These are phyloP conservation scores for Dioscorea alata DNA, from an alignment of 106 monocot species.

Conservation along the genomic window DNA sequence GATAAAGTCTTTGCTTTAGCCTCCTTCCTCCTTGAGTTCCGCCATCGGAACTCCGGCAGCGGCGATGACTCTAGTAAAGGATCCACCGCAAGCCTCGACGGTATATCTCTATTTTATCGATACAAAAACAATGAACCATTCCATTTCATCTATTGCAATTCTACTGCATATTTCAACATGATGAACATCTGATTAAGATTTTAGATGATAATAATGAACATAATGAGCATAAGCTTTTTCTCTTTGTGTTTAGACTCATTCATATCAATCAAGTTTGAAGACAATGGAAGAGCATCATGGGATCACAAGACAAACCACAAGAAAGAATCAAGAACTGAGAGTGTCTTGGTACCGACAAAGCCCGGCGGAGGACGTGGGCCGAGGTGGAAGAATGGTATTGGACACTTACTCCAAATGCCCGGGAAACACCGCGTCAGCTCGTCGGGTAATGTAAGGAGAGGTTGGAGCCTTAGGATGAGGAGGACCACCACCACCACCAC, in stretches of 20 bases:
- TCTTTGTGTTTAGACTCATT: conserved; percentile 38
- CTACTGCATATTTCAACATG: no score
- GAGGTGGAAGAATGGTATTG: conserved; percentile 51
- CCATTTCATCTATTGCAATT: no score
- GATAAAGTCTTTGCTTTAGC: conserved; percentile 53
- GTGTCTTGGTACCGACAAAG: conserved; percentile 31
- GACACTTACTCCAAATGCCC: conserved; percentile 43
- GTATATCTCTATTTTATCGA: conserved; percentile 12
- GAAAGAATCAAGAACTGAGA: neutral
- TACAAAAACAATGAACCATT: no score
- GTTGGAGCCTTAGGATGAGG: conserved; percentile 43
- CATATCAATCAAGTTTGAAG: conserved; percentile 69
- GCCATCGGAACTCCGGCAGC: conserved; percentile 4
- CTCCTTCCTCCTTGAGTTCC: conserved; percentile 40
- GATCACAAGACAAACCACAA: conserved; percentile 12
- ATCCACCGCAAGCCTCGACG: conserved; percentile 54
- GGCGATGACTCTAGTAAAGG: conserved; percentile 7
- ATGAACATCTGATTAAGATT: no score
- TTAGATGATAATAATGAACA: no score
- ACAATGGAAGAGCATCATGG: conserved; percentile 40
- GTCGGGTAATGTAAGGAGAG: conserved; percentile 14
- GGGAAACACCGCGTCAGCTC: conserved; percentile 29
- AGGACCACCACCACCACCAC: no score
- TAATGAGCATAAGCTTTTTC: no score
- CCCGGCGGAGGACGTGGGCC: neutral